phyloP scores from a whole-genome alignment of 148 eudicot genomes.

The Vaccinium myrtillus region DNA sequence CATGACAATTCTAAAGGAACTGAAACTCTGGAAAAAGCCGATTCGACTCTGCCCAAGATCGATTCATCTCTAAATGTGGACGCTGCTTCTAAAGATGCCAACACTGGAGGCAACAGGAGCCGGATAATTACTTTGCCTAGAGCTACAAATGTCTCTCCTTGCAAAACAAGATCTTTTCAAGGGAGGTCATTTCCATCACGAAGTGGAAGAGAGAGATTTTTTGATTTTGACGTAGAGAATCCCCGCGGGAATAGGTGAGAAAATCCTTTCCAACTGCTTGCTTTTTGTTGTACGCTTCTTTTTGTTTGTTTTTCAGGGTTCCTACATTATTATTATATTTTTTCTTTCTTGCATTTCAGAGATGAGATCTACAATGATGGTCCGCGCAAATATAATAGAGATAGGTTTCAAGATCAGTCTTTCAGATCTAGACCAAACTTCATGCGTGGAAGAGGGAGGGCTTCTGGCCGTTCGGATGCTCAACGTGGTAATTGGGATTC shows the following conservation, averaged over 20 bases:
- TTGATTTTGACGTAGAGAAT: conserved; percentile 27
- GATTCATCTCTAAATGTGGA: conserved; percentile 21
- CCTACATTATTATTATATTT: conserved; percentile 2
- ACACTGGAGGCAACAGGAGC: conserved; percentile 27
- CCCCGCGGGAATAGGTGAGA: conserved; percentile 34
- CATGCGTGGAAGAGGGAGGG: conserved; percentile 31
- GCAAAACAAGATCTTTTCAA: conserved; percentile 18
- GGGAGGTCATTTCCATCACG: conserved; percentile 19
- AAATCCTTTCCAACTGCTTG: neutral
- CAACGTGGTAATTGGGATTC: conserved; percentile 34
- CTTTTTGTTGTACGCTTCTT: neutral
- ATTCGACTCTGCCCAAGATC: conserved; percentile 15
- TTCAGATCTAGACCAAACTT: conserved; percentile 30
- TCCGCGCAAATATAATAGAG: conserved; percentile 30
- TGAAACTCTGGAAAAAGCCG: neutral
- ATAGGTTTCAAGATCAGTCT: conserved; percentile 29
- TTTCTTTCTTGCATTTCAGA: conserved; percentile 24
- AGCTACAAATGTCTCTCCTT: conserved; percentile 27
- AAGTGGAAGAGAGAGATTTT: conserved; percentile 32
- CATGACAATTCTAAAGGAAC: conserved; percentile 10
- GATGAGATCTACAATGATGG: conserved; percentile 24
- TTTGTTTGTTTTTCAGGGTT: conserved; percentile 1
- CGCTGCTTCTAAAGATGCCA: conserved; percentile 26
- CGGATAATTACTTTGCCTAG: conserved; percentile 42
- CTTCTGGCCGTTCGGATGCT: conserved; percentile 20